A percentile compares a stretch with the other conserved stretches of the same genome.
Evolutionary conservation across 2,329 filamentous ascomycete species (phyloP).

Genomic region (Mycocentrospora acerina): DNA sequence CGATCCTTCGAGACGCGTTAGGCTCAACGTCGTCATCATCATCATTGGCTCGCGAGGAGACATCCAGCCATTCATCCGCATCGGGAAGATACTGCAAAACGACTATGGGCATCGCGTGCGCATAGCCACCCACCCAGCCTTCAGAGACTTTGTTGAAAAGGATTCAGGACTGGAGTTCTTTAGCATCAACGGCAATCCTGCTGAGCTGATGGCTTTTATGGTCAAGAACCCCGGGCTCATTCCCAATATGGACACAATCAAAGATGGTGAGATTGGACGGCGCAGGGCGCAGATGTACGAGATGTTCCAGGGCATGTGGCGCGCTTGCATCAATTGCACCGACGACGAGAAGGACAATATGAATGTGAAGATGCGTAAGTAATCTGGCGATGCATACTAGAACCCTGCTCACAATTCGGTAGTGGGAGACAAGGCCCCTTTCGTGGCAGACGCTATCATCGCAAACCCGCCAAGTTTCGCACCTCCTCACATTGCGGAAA

Average conservation of each 20-base stretch:
- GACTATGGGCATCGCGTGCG: conserved; percentile 73
- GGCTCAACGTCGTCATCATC: conserved; percentile 78
- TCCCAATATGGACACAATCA: conserved; percentile 70
- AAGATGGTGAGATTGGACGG: conserved; percentile 69
- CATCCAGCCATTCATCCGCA: conserved; percentile 75
- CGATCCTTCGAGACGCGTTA: conserved; percentile 43
- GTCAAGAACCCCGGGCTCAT: conserved; percentile 80
- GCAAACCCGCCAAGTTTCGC: conserved; percentile 79
- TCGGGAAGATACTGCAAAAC: conserved; percentile 71
- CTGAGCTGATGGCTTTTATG: conserved; percentile 86
- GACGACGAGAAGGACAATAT: conserved; percentile 65
- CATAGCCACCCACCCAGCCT: conserved; percentile 76
- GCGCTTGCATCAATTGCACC: conserved; percentile 72
- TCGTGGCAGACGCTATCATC: conserved; percentile 81
- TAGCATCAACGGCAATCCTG: conserved; percentile 74
- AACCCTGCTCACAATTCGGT: conserved; percentile 7
- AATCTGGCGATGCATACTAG: no score
- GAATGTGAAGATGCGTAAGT: conserved; percentile 60
- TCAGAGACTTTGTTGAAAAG: conserved; percentile 72
- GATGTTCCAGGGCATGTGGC: conserved; percentile 84
- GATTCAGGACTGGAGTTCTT: conserved; percentile 78
- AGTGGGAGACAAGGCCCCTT: conserved; percentile 65
- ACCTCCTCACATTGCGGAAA: conserved; percentile 74
- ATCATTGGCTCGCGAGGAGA: conserved; percentile 80
- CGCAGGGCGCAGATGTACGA: conserved; percentile 71